Conservation (phyloP, 2,329 filamentous ascomycete species). For the Huntiella moniliformis region DNA sequence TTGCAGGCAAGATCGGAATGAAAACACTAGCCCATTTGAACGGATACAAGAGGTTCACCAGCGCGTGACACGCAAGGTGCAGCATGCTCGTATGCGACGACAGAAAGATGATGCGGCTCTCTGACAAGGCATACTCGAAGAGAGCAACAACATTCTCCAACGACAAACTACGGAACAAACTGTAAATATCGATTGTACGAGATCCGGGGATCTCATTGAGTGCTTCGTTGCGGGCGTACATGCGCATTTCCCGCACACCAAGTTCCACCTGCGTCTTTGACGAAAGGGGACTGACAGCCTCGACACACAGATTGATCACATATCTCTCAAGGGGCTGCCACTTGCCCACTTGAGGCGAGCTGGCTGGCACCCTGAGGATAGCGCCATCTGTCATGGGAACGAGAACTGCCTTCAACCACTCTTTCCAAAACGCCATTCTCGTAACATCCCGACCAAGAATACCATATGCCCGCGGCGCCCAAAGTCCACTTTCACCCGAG, state of each 20-base stretch:
- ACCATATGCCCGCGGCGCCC: conserved; percentile 86
- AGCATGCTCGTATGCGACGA: conserved; percentile 95
- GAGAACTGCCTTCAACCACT: conserved; percentile 87
- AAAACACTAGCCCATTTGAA: conserved; percentile 87
- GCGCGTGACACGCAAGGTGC: conserved; percentile 75
- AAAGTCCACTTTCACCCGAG: conserved; percentile 84
- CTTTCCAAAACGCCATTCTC: conserved; percentile 89
- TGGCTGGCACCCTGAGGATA: conserved; percentile 65
- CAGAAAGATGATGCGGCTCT: conserved; percentile 88
- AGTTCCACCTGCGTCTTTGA: conserved; percentile 95
- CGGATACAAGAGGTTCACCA: conserved; percentile 72
- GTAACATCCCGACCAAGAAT: conserved; percentile 70
- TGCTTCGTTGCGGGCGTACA: conserved; percentile 88
- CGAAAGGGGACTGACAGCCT: conserved; percentile 77
- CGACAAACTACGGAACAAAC: conserved; percentile 74
- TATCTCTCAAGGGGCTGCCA: conserved; percentile 97
- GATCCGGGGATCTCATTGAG: conserved; percentile 83
- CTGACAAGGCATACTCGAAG: conserved; percentile 81
- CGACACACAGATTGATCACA: conserved; percentile 88
- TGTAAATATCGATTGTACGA: conserved; percentile 79
- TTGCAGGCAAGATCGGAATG: conserved; percentile 75
- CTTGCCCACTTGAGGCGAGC: conserved; percentile 74
- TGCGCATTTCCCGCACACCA: conserved; percentile 66
- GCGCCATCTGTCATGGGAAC: conserved; percentile 87
- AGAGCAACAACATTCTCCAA: conserved; percentile 83